Base-by-base conservation (phyloP, 1,139 yeast species). In the Geotrichum macrosporum region DNA sequence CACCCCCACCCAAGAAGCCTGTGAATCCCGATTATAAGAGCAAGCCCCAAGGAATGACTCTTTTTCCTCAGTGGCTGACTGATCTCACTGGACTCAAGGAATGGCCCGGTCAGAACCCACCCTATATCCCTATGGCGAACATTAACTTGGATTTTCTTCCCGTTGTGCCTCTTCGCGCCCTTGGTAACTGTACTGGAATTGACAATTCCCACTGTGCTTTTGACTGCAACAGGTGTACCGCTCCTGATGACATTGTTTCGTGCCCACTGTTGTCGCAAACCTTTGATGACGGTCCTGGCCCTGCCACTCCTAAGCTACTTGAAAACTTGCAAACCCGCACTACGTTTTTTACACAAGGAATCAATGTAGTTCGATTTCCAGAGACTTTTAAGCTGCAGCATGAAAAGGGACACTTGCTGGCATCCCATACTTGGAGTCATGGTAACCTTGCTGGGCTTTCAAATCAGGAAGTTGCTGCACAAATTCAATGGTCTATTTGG, bases 401-500 rank as follows among this genome's bases (percentile, higher is more conserved):
- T 47, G 62, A 65, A 1, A 67, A 67, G 38, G 95, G 95, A 18
- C 96, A 92, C 63, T 67, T 88, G 31, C 69, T 88, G 62, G 97
- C 86, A 1, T 76, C 89, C 0, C 98, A 89, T 64, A 87, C 96
- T 1, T 89, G 96, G 96, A 80, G 92, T 4, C 97, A 89, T 67
- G 80, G 81, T 50, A 85, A 82, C 57, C 72, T 89, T 52, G 96
- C 97, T 1, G 68, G 80, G 1, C 70, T 89, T 50, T 65, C 78
- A 15, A 87, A 87, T 62, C 92, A 86, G 64, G 77, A 86, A 53
- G 78, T 89, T 18, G 80, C 84, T 50, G 95, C 96, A 0, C 96
- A 89, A 63, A 69, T 89, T 40, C 82, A 89, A 66, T 89, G 97
- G 98, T 83, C 94, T 1, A 80, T 88, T 32, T 89, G 97, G 97